These are phyloP conservation scores for Lepidium sativum DNA, from an alignment of 345 rosid species.

Conservation along the genomic window DNA sequence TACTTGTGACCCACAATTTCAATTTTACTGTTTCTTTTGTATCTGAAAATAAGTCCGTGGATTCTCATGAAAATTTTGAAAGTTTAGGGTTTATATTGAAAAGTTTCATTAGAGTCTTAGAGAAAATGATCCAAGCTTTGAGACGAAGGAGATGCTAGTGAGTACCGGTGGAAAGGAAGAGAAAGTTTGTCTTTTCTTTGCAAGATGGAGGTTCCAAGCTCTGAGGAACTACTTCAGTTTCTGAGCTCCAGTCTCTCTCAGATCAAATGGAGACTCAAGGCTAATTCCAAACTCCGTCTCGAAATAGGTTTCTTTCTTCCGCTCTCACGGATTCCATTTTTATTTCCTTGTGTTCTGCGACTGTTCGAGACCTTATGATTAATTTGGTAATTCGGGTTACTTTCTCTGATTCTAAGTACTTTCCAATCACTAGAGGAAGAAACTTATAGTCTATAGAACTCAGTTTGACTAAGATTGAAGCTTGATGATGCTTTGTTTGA, in stretches of 20 bases:
- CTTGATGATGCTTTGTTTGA: background rate
- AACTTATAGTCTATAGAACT: background rate
- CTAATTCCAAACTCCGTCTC: conserved; percentile 60
- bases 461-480: background rate
- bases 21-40: background rate
- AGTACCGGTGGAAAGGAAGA: background rate
- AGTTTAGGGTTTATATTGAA: background rate
- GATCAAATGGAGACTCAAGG: conserved; percentile 66
- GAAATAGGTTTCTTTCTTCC: conserved; percentile 39
- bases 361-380: background rate
- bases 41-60: background rate
- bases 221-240: conserved; percentile 41
- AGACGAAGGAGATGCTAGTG: background rate
- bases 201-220: conserved; percentile 30
- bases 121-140: background rate
- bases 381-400: background rate
- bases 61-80: background rate
- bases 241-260: conserved; percentile 42
- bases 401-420: background rate
- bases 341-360: background rate
- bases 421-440: background rate
- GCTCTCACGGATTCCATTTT: background rate
- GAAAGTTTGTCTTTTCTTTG: background rate
- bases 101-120: background rate
- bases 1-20: background rate